Conservation (phyloP, 164 flowering plant species). For the Litsea cubeba region DNA sequence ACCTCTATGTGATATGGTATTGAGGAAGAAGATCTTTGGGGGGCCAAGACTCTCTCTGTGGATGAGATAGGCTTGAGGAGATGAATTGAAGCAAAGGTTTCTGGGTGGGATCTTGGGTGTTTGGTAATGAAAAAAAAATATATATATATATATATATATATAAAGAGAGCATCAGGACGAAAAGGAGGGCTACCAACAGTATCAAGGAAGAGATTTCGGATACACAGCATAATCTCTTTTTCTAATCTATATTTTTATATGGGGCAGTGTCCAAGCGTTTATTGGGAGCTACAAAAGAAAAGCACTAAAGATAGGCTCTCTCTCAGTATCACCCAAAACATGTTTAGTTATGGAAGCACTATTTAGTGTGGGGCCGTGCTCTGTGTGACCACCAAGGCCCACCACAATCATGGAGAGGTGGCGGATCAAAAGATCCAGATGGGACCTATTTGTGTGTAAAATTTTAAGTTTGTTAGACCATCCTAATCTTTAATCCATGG, state of each 20-base stretch:
- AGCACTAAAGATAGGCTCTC: neutral
- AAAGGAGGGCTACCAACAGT: neutral
- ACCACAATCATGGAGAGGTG: too few relatives aligned
- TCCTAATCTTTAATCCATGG: too few relatives aligned
- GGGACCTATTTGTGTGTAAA: too few relatives aligned
- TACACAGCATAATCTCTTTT: neutral
- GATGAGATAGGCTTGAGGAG: neutral
- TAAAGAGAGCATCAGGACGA: neutral
- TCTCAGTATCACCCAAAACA: neutral
- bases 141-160: too few relatives aligned
- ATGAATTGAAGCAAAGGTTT: neutral
- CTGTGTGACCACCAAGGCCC: too few relatives aligned
- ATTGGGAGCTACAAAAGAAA: neutral
- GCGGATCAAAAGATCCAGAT: too few relatives aligned
- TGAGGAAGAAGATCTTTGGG: slow-evolving; percentile 4
- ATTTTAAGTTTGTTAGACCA: too few relatives aligned
- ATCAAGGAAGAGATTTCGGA: slow-evolving; percentile 1
- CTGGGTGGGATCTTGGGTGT: neutral
- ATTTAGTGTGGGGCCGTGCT: too few relatives aligned
- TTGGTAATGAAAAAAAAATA: neutral
- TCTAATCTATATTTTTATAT: neutral
- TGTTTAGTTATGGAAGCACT: neutral
- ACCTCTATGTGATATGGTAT: too few relatives aligned
- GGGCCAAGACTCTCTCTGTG: neutral
- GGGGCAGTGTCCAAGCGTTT: neutral